phyloP scores from a whole-genome alignment of 2,329 filamentous ascomycete genomes.

The Epichloe gansuensis region DNA sequence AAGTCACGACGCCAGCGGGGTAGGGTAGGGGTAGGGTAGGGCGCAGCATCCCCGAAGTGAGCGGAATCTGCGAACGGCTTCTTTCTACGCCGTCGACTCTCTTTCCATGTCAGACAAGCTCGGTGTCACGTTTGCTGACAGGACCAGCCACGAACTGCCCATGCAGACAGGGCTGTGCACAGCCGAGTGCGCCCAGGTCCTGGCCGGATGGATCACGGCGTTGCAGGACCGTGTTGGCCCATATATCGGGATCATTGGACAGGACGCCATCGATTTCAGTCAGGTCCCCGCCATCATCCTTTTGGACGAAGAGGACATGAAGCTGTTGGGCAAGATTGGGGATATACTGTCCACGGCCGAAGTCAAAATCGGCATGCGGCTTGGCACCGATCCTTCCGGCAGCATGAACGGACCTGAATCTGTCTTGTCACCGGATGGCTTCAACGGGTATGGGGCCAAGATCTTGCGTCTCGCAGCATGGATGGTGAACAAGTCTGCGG shows the following conservation, averaged over 20 bases:
- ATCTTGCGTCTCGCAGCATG: constrained; percentile 74
- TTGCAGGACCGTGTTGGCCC: constrained; percentile 89
- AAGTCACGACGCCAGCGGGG: constrained; percentile 9
- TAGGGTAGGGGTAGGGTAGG: constrained; percentile 18
- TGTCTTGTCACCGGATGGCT: constrained; percentile 41
- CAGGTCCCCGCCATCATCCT: constrained; percentile 83
- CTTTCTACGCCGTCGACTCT: constrained; percentile 87
- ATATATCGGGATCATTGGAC: constrained; percentile 76
- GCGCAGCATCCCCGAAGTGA: constrained; percentile 57
- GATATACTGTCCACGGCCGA: constrained; percentile 68
- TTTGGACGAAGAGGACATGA: constrained; percentile 82
- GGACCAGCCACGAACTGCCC: constrained; percentile 72
- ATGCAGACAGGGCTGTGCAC: constrained; percentile 85
- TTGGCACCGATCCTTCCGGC: constrained; percentile 21
- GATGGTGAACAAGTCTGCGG: constrained; percentile 76
- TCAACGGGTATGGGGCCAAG: constrained; percentile 72
- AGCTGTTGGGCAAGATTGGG: constrained; percentile 70
- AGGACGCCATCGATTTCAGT: constrained; percentile 64
- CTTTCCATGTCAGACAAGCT: constrained; percentile 79
- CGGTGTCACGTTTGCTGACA: constrained; percentile 74
- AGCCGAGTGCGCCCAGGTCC: constrained; percentile 86
- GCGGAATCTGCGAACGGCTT: constrained; percentile 82
- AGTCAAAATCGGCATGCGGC: constrained; percentile 52
- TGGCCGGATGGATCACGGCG: constrained; percentile 88
- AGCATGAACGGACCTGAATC: constrained; percentile 41